Base-by-base conservation (phyloP, 345 rosid genomes). In the Brassica carinata region DNA sequence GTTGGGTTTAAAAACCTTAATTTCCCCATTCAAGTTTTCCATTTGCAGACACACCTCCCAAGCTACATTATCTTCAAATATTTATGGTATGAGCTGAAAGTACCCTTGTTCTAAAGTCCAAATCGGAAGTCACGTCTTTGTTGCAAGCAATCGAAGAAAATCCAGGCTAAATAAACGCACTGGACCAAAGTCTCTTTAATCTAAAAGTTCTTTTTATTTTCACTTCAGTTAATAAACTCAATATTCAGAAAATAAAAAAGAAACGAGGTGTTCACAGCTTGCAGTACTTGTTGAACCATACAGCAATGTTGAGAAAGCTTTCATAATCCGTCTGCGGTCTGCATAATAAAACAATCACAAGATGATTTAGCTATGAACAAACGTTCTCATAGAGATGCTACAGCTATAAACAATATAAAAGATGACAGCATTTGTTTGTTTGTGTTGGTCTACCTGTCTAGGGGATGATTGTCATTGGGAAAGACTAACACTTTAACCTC, bases 251-350 rank as follows among this genome's bases (percentile, higher is more conserved):
- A 43, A 77, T 4, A 14, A 23, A 73, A 53, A 48, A 45, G 55
- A 45, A 45, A 45, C 15, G 13, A n/a, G 43, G 14, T 14, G 14
- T 17, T 45, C 77, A 76, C 36, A 30, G 48, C 58, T 90, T 89
- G 77, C 98, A 90, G 77, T 89, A 79, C 85, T 88, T 91, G 83
- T 89, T 90, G 87, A 92, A 94, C 93, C 98, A 89, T 33, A 91
- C 86, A 29, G 95, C 95, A 72, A 91, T 86, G 70, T 92, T 92
- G 40, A 92, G 87, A 84, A 79, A 92, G 90, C 98, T 89, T 76
- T 90, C 90, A n/a, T 83, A 94, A 78, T 90, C 95, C 0, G 97
- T 91, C 73, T 87, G 92, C 5, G 97, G 97, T 55, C 97, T 94
- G 90, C 92, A 86, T 5, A 64, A 71, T 6, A 57, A 45, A 53